Evolutionary conservation across 1,284 basidiomycete species (phyloP).

Genomic region (Ceratobasidium sp.): DNA sequence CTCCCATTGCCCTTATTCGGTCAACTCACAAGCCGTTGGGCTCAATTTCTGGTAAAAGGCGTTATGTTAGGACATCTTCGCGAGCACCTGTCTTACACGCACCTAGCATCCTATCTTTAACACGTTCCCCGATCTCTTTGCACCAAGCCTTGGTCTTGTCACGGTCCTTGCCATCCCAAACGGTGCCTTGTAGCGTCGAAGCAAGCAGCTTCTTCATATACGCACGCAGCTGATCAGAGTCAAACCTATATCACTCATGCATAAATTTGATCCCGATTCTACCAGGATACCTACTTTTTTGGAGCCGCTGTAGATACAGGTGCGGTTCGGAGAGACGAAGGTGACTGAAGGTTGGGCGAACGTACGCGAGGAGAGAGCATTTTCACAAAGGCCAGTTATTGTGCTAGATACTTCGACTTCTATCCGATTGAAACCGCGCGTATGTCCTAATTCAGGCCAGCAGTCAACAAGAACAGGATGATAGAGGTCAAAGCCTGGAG

Average conservation of each 20-base stretch:
- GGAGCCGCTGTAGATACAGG: background rate
- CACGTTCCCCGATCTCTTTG: slow-evolving; percentile 78
- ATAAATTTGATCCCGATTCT: background rate
- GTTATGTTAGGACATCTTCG: slow-evolving; percentile 34
- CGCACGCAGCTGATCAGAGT: slow-evolving; percentile 69
- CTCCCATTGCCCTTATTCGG: background rate
- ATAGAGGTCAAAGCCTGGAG: background rate
- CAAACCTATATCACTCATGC: slow-evolving; percentile 57
- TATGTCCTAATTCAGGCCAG: no score
- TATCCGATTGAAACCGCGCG: no score
- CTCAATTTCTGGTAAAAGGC: slow-evolving; percentile 63
- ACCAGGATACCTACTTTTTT: slow-evolving; percentile 24
- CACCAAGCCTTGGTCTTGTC: slow-evolving; percentile 77
- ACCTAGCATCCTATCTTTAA: slow-evolving; percentile 80
- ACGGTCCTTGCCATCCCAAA: slow-evolving; percentile 72
- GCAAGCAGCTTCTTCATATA: slow-evolving; percentile 81
- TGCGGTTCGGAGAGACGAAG: background rate
- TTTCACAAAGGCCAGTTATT: background rate
- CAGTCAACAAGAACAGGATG: no score
- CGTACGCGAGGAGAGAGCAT: slow-evolving; percentile 30
- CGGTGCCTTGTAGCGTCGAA: slow-evolving; percentile 64
- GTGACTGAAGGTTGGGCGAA: slow-evolving; percentile 35
- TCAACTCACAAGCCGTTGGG: slow-evolving; percentile 74
- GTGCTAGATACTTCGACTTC: no score
- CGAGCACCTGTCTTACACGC: slow-evolving; percentile 42